A percentile compares a stretch with the other conserved stretches of the same genome.
Conservation (phyloP, 148 eudicot genomes). For the Nepenthes gracilis region DNA sequence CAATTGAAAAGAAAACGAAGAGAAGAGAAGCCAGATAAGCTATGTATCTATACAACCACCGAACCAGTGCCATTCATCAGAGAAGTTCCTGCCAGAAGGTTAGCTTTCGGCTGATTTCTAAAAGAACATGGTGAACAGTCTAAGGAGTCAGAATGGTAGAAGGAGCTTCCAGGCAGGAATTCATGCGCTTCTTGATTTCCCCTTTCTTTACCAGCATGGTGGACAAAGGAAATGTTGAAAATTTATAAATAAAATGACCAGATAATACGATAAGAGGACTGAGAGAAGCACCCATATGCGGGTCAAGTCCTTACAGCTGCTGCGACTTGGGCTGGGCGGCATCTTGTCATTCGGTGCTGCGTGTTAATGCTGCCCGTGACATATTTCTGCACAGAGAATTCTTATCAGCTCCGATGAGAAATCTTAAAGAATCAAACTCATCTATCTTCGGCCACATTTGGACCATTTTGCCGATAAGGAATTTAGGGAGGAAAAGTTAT, state of each 20-base stretch:
- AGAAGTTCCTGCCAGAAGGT: too few species aligned
- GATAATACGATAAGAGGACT: conserved; percentile 11
- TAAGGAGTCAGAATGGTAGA: too few species aligned
- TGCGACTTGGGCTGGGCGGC: conserved; percentile 12
- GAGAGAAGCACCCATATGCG: conserved; percentile 13
- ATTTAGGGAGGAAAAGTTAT: too few species aligned
- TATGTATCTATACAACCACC: too few species aligned
- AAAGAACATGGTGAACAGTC: too few species aligned
- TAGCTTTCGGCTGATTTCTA: too few species aligned
- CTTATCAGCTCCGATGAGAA: neutral
- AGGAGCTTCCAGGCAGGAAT: too few species aligned
- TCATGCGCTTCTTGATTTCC: too few species aligned
- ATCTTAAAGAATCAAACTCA: neutral
- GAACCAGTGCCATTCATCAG: too few species aligned
- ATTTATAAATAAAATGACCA: conserved; percentile 30
- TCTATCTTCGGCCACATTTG: neutral
- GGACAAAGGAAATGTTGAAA: conserved; percentile 23
- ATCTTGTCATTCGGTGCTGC: conserved; percentile 62
- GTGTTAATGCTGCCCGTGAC: conserved; percentile 61
- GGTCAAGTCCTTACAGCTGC: conserved; percentile 18
- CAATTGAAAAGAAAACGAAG: too few species aligned
- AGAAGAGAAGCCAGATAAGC: too few species aligned
- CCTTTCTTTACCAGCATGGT: too few species aligned
- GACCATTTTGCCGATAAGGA: neutral
- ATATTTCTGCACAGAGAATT: conserved; percentile 44